Base-by-base conservation (phyloP, 345 rosid genomes). In the Brassica carinata region DNA sequence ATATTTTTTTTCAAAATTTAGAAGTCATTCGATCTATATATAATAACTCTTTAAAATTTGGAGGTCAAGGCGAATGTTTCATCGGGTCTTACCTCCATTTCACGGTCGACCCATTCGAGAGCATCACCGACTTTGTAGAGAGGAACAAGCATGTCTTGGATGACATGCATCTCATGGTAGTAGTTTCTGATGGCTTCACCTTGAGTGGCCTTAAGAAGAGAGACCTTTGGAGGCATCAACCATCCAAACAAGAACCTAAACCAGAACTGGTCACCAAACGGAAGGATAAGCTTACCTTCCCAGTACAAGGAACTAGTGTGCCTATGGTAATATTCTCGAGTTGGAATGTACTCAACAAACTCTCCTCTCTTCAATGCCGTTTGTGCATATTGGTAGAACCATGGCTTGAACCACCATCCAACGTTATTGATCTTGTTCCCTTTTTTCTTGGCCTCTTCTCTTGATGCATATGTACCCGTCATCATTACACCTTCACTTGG, bases 141-240 rank as follows among this genome's bases (percentile, higher is more conserved):
- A 73, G 98, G 98, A 77, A 94, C 91, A 76, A 92, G 97, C 98
- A 94, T 89, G 81, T 94, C 98, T 84, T 94, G 98, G 64, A 94
- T 94, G 79, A 94, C 94, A 64, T 94, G 98, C 85, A 76, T 92
- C 72, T 94, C 96, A 77, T 94, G 98, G 86, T 94, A 92, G 69
- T 89, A 94, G 85, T 48, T 29, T 29, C 31, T 29, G 31, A 29
- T 29, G 31, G 31, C 31, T 84, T 94, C 98, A 55, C 98, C 98
- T 85, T 94, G 98, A 72, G 96, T 94, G 51, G 93, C 96, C 86
- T 94, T 94, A 36, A 92, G 97, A 82, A 94, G 85, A 40, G 98
- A 94, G 68, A 94, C 96, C 90, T 94, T 94, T 26, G 98, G 98
- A 31, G 98, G 98, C 98, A 90, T 94, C 87, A 92, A 1, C 98